Base-by-base conservation (phyloP, 305 asterid species). In the Fraxinus sp. region DNA sequence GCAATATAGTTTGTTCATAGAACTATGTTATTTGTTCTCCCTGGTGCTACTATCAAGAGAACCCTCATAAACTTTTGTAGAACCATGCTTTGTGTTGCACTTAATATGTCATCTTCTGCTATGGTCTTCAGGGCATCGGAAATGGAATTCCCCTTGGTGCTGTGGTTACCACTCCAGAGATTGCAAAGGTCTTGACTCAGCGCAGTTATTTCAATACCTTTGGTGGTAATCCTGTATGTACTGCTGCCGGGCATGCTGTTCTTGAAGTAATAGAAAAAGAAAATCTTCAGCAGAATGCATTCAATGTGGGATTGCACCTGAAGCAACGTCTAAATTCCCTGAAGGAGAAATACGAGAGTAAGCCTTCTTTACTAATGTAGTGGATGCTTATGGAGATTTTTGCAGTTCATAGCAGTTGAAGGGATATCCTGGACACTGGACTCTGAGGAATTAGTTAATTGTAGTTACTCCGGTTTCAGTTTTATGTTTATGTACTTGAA, bases 81-180 rank as follows among this genome's bases (percentile, higher is more conserved):
- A 28, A 28, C 11, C 74, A 68, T 28, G 16, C 74, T 68, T 68
- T 68, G 74, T 9, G 18, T 26, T 68, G 36, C 74, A 62, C 3
- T 10, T 24, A 28, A 28, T 28, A 24, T 66, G 7, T 66, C 24
- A 20, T 36, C 55, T 39, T 41, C 79, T 10, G 35, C n/a, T 76
- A 57, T 74, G 66, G 0, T 24, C 66, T 83, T 74, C 87, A 93
- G 98, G 98, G 98, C 35, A 95, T 93, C 80, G 97, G 95, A 86
- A 93, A 93, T 76, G 98, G 98, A 79, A 85, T 92, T 85, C 97
- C 98, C 14, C 82, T 93, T 72, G 97, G 97, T 28, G 98, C 97
- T 79, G 97, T 92, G 80, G 91, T 93, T 24, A 93, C 98, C 20
- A 92, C 95, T 79, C 92, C 94, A 1, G 93, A 89, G 82, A 91